Evolutionary conservation across 1,284 basidiomycete genomes (phyloP), one percentile per base, ranked within the genome.

Genomic region (Ustilago nuda): DNA sequence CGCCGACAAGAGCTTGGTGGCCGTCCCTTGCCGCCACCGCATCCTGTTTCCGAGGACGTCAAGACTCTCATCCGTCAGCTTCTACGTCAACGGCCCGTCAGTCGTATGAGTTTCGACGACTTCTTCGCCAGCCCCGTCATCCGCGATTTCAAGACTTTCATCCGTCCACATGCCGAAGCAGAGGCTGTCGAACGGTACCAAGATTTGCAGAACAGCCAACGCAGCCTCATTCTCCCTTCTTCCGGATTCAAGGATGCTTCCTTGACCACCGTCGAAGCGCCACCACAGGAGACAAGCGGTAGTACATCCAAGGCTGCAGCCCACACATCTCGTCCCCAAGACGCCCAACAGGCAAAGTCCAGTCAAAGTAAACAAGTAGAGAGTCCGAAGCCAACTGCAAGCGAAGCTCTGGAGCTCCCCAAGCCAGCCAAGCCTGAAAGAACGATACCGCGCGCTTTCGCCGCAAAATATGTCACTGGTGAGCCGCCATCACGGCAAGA

Each of bases 21-120:
- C 37, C 56, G 66, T 17, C 81, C 81, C 3, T 62, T 79, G 15
- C 76, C 75, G n/a, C 76, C 78, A 8, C 76, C 84, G 7, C 81
- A 84, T 61, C 67, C 72, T 0, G 94, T 98, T 11, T 90, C 94
- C 0, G 84, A 87, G 1, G 96, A 98, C 82, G 90, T 99, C 86
- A 98, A 99, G 88, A 89, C 89, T 36, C 90, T 99, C 56, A 94
- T 99, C 50, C 90, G 94, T 4, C 87, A 88, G 23, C 87, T 99
- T 51, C 88, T 99, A 51, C 95, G 92, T 86, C 91, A 93, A 39
- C 90, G 92, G 48, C 94, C 96, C 0, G 89, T 89, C 0, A 92
- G 98, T 84, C 90, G 97, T 4, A 92, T 94, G 59, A 91, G 89
- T 71, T 99, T 96, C 81, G 93, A 96, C 12, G 93, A 95, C 55